Evolutionary conservation across 1,284 basidiomycete genomes (phyloP), one percentile per base, ranked within the genome.

Genomic region (Ceratobasidium sp.): DNA sequence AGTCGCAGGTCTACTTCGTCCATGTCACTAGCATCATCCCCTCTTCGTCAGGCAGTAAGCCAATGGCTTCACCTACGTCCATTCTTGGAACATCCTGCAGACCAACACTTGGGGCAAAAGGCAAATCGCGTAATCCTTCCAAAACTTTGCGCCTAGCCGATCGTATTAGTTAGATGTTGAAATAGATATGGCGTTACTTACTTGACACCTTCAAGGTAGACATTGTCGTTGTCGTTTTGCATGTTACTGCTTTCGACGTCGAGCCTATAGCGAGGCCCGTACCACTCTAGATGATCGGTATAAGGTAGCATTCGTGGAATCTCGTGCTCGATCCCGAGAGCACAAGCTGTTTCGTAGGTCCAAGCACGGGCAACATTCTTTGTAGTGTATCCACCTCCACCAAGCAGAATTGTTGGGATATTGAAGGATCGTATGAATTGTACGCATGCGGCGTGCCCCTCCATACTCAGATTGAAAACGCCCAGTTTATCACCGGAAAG

Each of bases 251-350:
- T 86, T 10, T 90, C 86, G 1, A 99, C 96, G 78, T 98, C 95
- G 34, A 99, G 85, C 76, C 96, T 88, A 82, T 97, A 99, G 72
- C 96, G 86, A 14, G 97, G 97, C 0, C 96, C 97, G 80, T 96
- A 99, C 89, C 96, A 99, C 80, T 98, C 96, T 79, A 98, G 94
- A 81, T 96, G 98, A 77, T 96, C 92, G 81, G 94, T 97, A 88
- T 93, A 98, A 0, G 97, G 97, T 75, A 99, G 80, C 78, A 93
- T 90, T 43, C 88, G 87, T 76, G 93, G 88, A 69, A 98, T 90
- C 4, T 86, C 85, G 46, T 88, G 81, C 78, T 96, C 91, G 57
- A 93, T 86, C 1, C 94, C 96, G 16, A 97, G 87, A 39, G 96
- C 92, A 78, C 97, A 92, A 0, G 95, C 96, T 0, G 97, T 99